Conservation (phyloP, 2,329 filamentous ascomycete species). For the Myrmaecium sp. region DNA sequence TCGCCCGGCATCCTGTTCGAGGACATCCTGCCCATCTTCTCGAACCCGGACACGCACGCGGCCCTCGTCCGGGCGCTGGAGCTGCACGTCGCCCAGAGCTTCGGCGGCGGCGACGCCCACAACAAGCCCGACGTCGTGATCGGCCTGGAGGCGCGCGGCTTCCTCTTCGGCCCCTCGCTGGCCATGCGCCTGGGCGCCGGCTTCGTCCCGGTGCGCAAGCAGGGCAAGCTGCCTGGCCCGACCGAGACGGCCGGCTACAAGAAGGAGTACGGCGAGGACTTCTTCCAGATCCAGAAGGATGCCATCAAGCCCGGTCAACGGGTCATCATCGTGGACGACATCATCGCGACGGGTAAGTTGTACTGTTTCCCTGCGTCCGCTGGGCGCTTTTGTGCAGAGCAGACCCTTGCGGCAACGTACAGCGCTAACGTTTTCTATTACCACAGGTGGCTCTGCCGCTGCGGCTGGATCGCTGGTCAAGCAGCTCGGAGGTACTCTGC, state of each 20-base stretch:
- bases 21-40: conserved; percentile 94
- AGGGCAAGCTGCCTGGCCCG: conserved; percentile 85
- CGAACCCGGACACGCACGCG: conserved; percentile 55
- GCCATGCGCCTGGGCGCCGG: conserved; percentile 66
- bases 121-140: conserved; percentile 75
- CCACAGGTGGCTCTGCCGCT: conserved; percentile 68
- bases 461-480: conserved; percentile 76
- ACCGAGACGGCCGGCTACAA: conserved; percentile 72
- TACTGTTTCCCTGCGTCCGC: too few relatives aligned
- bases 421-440: too few relatives aligned
- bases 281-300: conserved; percentile 88
- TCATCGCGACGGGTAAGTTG: conserved; percentile 84
- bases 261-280: conserved; percentile 93
- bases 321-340: conserved; percentile 89
- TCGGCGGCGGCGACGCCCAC: conserved; percentile 34
- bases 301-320: conserved; percentile 73
- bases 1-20: conserved; percentile 87
- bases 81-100: conserved; percentile 55
- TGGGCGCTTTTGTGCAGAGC: too few relatives aligned
- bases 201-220: conserved; percentile 88
- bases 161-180: conserved; percentile 82
- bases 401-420: too few relatives aligned
- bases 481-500: conserved; percentile 67
- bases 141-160: conserved; percentile 84
- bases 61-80: conserved; percentile 71